phyloP scores from a whole-genome alignment of 2,329 filamentous ascomycete species.

The Alternaria sp. region DNA sequence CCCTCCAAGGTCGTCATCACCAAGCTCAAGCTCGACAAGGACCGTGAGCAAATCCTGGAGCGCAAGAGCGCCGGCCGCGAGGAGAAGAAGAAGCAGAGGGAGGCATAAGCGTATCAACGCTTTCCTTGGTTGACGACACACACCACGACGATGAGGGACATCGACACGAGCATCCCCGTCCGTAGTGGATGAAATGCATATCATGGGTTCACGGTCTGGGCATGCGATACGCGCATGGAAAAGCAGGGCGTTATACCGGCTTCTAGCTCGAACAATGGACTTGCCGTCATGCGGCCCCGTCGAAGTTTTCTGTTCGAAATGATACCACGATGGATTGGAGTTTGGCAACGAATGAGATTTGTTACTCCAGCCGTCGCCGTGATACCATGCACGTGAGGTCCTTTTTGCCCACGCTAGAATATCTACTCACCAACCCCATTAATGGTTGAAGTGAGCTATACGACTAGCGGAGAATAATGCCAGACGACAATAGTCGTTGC shows the following conservation, averaged over 20 bases:
- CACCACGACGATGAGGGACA: constrained; percentile 49
- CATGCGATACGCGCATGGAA: constrained; percentile 47
- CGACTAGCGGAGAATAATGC: constrained; percentile 85
- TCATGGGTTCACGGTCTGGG: constrained; percentile 48
- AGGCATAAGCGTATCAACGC: constrained; percentile 55
- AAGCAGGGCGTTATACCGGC: constrained; percentile 50
- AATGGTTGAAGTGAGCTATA: constrained; percentile 87
- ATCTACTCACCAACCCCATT: constrained; percentile 83
- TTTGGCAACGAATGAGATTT: constrained; percentile 35
- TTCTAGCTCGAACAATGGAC: constrained; percentile 51
- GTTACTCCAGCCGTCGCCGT: constrained; percentile 37
- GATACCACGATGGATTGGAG: constrained; percentile 41
- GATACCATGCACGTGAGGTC: constrained; percentile 28
- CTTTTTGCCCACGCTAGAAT: constrained; percentile 70
- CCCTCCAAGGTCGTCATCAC: constrained; percentile 97
- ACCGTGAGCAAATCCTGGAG: constrained; percentile 87
- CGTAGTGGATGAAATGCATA: constrained; percentile 52
- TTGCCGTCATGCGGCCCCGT: constrained; percentile 46
- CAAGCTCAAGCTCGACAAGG: constrained; percentile 98
- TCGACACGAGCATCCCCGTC: constrained; percentile 46
- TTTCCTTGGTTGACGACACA: constrained; percentile 49
- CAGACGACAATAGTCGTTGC: constrained; percentile 63
- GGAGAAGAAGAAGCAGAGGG: constrained; percentile 73
- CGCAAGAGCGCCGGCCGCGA: constrained; percentile 84
- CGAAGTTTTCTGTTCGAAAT: constrained; percentile 44